Conservation (phyloP, 768 basidiomycete genomes). For the Amanita pseudoporphyria region DNA sequence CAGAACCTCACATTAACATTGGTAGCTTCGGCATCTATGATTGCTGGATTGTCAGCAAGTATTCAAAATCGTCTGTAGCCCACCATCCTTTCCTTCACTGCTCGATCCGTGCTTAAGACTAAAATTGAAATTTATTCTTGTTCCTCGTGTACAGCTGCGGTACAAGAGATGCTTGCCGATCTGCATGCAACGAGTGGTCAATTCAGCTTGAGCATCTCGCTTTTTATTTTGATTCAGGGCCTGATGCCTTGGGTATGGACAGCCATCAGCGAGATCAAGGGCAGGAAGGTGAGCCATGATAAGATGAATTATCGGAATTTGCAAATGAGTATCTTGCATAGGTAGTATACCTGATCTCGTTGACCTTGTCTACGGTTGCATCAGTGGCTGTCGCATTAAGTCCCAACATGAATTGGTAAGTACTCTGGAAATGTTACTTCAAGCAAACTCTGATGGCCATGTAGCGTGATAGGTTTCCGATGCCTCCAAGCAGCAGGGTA, state of each 20-base stretch:
- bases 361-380: slow-evolving; percentile 43
- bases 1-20: slow-evolving; percentile 37
- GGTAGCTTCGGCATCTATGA: slow-evolving; percentile 43
- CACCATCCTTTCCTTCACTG: background rate
- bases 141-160: slow-evolving; percentile 37
- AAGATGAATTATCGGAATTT: background rate
- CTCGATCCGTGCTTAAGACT: background rate
- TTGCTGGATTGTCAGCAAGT: slow-evolving; percentile 46
- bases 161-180: slow-evolving; percentile 46
- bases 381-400: slow-evolving; percentile 49
- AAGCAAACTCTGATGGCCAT: background rate
- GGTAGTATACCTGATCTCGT: slow-evolving; percentile 46
- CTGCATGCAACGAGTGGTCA: slow-evolving; percentile 50
- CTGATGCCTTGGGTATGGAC: slow-evolving; percentile 58
- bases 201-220: slow-evolving; percentile 57
- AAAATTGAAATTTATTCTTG: background rate
- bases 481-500: slow-evolving; percentile 48
- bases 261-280: slow-evolving; percentile 64
- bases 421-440: background rate
- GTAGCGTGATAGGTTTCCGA: slow-evolving; percentile 58
- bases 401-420: slow-evolving; percentile 39
- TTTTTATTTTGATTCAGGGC: slow-evolving; percentile 73
- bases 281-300: slow-evolving; percentile 45
- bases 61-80: slow-evolving; percentile 54
- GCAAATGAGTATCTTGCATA: background rate